Evolutionary conservation across 1,284 basidiomycete species (phyloP), one percentile per base, ranked within the genome.

Genomic region (Trichosporon ovoides): DNA sequence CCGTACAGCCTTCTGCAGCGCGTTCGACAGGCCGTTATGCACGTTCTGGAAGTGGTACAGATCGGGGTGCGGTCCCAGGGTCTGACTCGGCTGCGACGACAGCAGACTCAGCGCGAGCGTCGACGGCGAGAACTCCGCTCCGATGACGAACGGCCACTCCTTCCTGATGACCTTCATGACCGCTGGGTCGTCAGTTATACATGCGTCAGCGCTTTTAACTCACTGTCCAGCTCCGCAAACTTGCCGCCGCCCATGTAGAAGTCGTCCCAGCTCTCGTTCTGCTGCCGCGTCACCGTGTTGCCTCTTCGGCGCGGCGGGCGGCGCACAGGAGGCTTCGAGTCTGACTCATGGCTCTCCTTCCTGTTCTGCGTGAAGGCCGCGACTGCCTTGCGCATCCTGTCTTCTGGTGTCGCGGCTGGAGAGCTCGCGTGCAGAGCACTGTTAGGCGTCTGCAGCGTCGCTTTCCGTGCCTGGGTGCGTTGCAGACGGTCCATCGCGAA

Each of bases 111-210:
- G 81, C 7, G 92, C 91, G 40, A 96, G 82, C 66, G 94, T 88
- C 31, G 95, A 91, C 28, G 88, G 87, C 69, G 94, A 94, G 78
- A 96, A 97, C 88, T 92, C 66, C 16, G 87, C 84, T 64, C 91
- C 85, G 59, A 89, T 84, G 49, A 94, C 85, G 68, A 90, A 87
- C 61, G 89, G 88, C 91, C 92, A 98, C 59, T 90, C 90, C 64
- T 88, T 86, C 68, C 84, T 85, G 62, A 97, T 89, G 72, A 88
- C 84, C 62, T 88, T 85, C 63, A 98, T 78, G 3, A 96, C 84
- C 58, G 86, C 90, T 92, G 57, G 4, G n/a, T n/a, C 12, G 33
- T 46, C 19, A 53, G 22, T 37, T 35, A 14, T n/a, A 55, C 28
- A 28, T n/a, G n/a, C n/a, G 12, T 16, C 1, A 34, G n/a, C n/a